phyloP scores from a whole-genome alignment of 2,329 filamentous ascomycete genomes.

The Aspergillus oerlinghausenensis region DNA sequence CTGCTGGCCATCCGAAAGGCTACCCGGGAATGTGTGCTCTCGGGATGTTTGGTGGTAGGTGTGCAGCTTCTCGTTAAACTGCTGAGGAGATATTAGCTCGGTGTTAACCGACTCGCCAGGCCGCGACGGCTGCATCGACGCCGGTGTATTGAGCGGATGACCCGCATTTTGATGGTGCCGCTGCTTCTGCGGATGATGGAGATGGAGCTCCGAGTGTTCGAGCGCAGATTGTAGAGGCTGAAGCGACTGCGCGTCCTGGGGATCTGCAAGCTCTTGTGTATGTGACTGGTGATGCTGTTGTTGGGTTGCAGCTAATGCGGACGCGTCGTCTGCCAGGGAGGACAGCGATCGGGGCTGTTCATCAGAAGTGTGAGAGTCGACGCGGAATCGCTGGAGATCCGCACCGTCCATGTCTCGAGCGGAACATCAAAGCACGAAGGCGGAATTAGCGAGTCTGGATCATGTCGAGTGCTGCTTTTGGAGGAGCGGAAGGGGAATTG shows the following conservation, averaged over 20 bases:
- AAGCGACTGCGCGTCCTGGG: slow-evolving; percentile 22
- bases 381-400: slow-evolving; percentile 16
- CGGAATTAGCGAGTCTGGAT: neutral
- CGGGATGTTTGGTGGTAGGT: slow-evolving; percentile 4
- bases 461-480: slow-evolving; percentile 27
- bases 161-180: slow-evolving; percentile 13
- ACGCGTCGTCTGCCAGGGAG: slow-evolving; percentile 20
- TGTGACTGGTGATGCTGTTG: slow-evolving; percentile 4
- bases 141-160: slow-evolving; percentile 4
- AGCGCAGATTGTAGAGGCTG: slow-evolving; percentile 22
- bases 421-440: neutral
- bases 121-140: slow-evolving; percentile 10
- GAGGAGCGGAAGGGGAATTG: slow-evolving; percentile 13
- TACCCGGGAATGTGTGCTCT: neutral
- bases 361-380: slow-evolving; percentile 9
- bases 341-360: slow-evolving; percentile 18
- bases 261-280: slow-evolving; percentile 13
- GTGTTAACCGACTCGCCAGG: slow-evolving; percentile 15
- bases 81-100: slow-evolving; percentile 8
- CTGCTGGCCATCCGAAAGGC: neutral
- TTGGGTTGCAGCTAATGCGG: slow-evolving; percentile 14
- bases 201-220: slow-evolving; percentile 18
- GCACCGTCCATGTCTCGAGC: slow-evolving; percentile 23
- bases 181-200: slow-evolving; percentile 10
- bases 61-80: slow-evolving; percentile 3